Evolutionary conservation across 1,284 basidiomycete genomes (phyloP), one percentile per base, ranked within the genome.

Genomic region (Ganoderma lingzhi): DNA sequence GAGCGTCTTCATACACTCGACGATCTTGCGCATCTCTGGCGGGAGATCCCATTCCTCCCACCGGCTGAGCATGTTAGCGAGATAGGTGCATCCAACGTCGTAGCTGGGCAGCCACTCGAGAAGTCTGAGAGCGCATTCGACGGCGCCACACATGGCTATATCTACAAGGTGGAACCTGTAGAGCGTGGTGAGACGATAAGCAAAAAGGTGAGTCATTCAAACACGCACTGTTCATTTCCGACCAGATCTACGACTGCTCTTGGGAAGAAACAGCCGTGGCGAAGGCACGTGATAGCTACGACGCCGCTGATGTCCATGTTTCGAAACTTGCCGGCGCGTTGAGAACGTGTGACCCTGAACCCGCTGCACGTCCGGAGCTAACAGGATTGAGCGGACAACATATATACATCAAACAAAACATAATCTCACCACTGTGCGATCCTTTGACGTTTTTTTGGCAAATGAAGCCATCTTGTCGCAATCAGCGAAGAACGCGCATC

Each of bases 181-280:
- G n/a, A 23, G 23, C 23, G 23, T 23, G 23, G 23, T 23, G 23
- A 23, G 23, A 23, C 23, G 23, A 23, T 23, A 23, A 23, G 23
- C 23, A 23, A 23, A 23, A 23, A 23, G 23, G 23, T 23, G 23
- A 23, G 23, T 23, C 23, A 23, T 23, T 23, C 23, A 23, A 23
- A 48, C 42, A n/a, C 45, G 6, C 45, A 59, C 64, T 44, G 39
- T 17, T 65, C 64, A 32, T 41, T 44, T 10, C 53, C 55, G 17
- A 44, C 53, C 9, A 65, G 30, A 32, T 65, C 55, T 0, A 65
- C 64, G 6, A 59, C 14, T 14, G 37, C 55, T 9, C 35, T 4
- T 1, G 55, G 6, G 2, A 39, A 42, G 42, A 65, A 65, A 15
- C 30, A 42, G 5, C 53, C 41, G 9, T 65, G 64, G 0, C 55